phyloP scores from a whole-genome alignment of 169 alveolate genomes.

The Cryptosporidium ubiquitum region DNA sequence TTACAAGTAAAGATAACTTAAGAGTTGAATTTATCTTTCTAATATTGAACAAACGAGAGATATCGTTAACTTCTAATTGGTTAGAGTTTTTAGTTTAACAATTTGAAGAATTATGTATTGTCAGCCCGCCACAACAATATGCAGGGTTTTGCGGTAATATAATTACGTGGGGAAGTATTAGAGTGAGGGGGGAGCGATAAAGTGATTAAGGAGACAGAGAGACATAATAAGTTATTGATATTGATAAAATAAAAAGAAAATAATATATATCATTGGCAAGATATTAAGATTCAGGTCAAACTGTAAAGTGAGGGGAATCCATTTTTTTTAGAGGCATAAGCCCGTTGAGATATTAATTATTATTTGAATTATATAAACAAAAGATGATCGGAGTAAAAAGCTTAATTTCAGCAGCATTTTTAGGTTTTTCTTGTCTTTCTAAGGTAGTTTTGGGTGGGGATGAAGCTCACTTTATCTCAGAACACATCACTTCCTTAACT shows the following conservation, averaged over 20 bases:
- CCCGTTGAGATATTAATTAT: not conserved
- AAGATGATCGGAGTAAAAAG: constrained; percentile 41
- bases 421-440: constrained; percentile 21
- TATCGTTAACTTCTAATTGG: no score
- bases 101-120: no score
- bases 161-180: constrained; percentile 15
- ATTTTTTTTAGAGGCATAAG: not conserved
- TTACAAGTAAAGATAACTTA: no score
- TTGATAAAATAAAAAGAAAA: not conserved
- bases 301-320: not conserved
- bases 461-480: constrained; percentile 72
- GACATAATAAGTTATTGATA: constrained; percentile 23
- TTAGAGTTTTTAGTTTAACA: no score
- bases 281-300: not conserved
- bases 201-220: constrained; percentile 34
- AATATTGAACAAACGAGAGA: no score
- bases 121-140: not conserved
- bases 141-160: constrained; percentile 15
- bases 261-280: not conserved
- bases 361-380: not conserved
- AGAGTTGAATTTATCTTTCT: no score
- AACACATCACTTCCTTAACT: constrained; percentile 75
- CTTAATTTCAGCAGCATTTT: constrained; percentile 25
- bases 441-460: constrained; percentile 30
- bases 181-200: constrained; percentile 22